phyloP scores from a whole-genome alignment of 257 asterid genomes.

The Ocimum tenuiflorum region DNA sequence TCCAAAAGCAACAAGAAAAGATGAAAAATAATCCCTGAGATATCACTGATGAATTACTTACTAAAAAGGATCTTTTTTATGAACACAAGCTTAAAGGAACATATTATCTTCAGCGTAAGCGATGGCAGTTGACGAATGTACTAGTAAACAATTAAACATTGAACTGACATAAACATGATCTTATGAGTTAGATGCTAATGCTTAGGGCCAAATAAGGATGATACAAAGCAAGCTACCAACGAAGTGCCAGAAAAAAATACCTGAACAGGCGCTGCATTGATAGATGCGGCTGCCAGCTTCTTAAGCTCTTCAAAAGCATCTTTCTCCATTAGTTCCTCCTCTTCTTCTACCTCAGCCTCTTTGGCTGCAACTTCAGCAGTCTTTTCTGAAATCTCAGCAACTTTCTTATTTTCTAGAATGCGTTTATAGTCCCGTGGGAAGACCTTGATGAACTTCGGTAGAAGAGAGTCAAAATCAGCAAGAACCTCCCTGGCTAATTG shows the following conservation, averaged over 20 bases:
- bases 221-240: neutral
- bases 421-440: constrained; percentile 90
- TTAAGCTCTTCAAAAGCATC: constrained; percentile 98
- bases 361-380: constrained; percentile 42
- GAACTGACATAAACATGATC: neutral
- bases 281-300: constrained; percentile 56
- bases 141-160: neutral
- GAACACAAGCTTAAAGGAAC: neutral
- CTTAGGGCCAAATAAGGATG: neutral
- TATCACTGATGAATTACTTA: neutral
- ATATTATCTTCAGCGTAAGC: neutral
- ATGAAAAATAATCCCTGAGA: neutral
- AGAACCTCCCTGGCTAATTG: constrained; percentile 76
- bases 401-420: constrained; percentile 65
- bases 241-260: constrained; percentile 22
- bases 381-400: constrained; percentile 34
- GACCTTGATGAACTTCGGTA: constrained; percentile 84
- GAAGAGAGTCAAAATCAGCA: constrained; percentile 56
- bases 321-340: constrained; percentile 49
- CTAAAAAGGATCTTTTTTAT: neutral
- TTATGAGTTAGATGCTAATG: neutral
- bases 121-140: neutral
- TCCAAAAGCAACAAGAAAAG: neutral
- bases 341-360: constrained; percentile 64
- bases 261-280: constrained; percentile 31